Percentiles rank a stretch among this genome's conserved stretches.
phyloP scores from a whole-genome alignment of 352 stramenopile genomes.

The Aphanomyces euteiches region DNA sequence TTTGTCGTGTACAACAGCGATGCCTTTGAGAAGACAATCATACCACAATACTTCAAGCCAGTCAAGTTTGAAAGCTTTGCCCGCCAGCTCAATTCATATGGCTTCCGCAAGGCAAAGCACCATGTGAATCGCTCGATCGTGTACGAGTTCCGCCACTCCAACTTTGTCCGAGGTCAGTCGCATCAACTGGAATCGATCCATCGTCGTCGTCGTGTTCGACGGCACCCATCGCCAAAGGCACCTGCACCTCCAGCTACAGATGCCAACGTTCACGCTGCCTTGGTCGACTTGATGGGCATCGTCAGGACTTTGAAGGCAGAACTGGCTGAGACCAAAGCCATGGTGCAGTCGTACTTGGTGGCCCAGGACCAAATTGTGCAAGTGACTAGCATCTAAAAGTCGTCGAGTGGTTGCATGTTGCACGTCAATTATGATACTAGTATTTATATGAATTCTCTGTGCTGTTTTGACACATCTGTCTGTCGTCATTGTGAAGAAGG shows the following conservation, averaged over 20 bases:
- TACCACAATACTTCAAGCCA: constrained; percentile 95
- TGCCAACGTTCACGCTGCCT: neutral
- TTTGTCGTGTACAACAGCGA: constrained; percentile 85
- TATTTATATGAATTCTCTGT: neutral
- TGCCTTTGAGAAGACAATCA: constrained; percentile 78
- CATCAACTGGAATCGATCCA: constrained; percentile 24
- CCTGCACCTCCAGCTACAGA: neutral
- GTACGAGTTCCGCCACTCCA: constrained; percentile 27
- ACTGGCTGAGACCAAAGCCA: constrained; percentile 23
- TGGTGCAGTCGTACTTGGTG: constrained; percentile 8
- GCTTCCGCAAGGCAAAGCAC: constrained; percentile 71
- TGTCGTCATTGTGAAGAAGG: too few species aligned
- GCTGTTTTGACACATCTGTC: too few species aligned
- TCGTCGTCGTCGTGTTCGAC: constrained; percentile 15
- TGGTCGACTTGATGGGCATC: constrained; percentile 17
- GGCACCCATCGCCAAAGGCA: neutral
- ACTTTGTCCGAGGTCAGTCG: constrained; percentile 28
- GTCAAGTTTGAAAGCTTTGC: constrained; percentile 93
- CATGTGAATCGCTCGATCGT: constrained; percentile 7
- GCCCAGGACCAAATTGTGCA: too few species aligned
- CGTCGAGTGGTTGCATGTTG: neutral
- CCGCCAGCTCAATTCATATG: constrained; percentile 94
- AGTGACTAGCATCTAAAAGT: too few species aligned
- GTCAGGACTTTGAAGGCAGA: constrained; percentile 21
- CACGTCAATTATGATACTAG: neutral